phyloP scores from a whole-genome alignment of 257 asterid genomes.

The Apocynum venetum region DNA sequence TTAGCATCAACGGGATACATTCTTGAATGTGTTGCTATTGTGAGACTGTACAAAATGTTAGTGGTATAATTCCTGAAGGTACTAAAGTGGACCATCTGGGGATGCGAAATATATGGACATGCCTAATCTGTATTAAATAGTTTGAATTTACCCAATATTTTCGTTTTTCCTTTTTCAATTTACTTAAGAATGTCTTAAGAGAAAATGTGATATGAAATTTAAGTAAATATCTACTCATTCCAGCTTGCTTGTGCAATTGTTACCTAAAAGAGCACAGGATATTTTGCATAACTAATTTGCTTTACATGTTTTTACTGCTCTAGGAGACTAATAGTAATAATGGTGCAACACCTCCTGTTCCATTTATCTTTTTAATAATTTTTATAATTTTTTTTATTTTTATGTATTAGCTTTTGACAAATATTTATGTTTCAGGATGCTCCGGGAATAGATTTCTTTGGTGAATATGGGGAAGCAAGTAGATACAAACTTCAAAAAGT shows the following conservation, averaged over 20 bases:
- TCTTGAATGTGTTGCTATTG: not conserved
- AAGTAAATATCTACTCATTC: too few species aligned
- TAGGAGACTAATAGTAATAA: not conserved
- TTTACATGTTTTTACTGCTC: not conserved
- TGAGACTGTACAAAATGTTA: not conserved
- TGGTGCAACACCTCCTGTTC: not conserved
- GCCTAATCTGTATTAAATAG: too few species aligned
- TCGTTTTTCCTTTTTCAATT: too few species aligned
- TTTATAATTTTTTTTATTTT: too few species aligned
- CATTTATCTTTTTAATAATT: not conserved
- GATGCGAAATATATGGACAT: too few species aligned
- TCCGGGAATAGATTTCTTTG: conserved; percentile 75
- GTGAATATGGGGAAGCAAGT: conserved; percentile 93
- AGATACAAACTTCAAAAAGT: conserved; percentile 95
- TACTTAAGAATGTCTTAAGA: too few species aligned
- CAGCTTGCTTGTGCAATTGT: too few species aligned
- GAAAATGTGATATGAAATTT: too few species aligned
- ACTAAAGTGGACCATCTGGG: not conserved
- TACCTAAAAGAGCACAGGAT: too few species aligned
- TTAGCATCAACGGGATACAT: not conserved
- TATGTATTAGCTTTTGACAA: not conserved
- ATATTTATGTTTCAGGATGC: conserved; percentile 39
- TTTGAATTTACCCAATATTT: not conserved
- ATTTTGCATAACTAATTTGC: too few species aligned
- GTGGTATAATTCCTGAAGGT: too few species aligned